A percentile compares a stretch with the other conserved stretches of the same genome.
Conservation (phyloP, 2,329 filamentous ascomycete species). For the Hypoxylon sp. region DNA sequence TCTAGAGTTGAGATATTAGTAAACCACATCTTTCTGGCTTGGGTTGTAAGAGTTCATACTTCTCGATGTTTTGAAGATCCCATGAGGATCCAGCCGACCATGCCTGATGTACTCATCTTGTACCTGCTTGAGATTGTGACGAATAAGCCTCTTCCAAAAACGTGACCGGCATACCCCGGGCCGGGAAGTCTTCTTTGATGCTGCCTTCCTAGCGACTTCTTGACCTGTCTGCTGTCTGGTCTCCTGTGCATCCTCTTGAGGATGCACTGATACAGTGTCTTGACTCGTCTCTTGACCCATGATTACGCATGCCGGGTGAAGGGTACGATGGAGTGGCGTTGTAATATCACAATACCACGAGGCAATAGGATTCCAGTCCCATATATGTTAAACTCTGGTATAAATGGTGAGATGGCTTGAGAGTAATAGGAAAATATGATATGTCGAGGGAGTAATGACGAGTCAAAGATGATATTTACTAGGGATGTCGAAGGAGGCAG, state of each 20-base stretch:
- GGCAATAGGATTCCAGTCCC: not conserved
- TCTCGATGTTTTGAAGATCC: not conserved
- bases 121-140: not conserved
- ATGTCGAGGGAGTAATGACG: not conserved
- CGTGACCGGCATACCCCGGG: not conserved
- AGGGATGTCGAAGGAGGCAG: not conserved
- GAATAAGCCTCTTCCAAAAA: slow-evolving; percentile 2
- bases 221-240: not conserved
- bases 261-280: not conserved
- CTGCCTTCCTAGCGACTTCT: not conserved
- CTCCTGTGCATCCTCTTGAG: not conserved
- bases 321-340: not conserved
- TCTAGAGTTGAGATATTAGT: slow-evolving; percentile 18
- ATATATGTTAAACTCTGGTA: not conserved
- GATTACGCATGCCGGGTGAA: not conserved
- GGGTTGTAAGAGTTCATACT: slow-evolving; percentile 9
- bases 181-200: not conserved
- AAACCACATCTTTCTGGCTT: not conserved
- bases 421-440: not conserved
- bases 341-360: not conserved
- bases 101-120: not conserved
- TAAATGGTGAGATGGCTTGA: not conserved
- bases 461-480: not conserved
- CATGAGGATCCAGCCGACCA: slow-evolving; percentile 22
- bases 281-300: not conserved